Base-by-base conservation (phyloP, 345 rosid genomes). In the Moricandia arvensis region DNA sequence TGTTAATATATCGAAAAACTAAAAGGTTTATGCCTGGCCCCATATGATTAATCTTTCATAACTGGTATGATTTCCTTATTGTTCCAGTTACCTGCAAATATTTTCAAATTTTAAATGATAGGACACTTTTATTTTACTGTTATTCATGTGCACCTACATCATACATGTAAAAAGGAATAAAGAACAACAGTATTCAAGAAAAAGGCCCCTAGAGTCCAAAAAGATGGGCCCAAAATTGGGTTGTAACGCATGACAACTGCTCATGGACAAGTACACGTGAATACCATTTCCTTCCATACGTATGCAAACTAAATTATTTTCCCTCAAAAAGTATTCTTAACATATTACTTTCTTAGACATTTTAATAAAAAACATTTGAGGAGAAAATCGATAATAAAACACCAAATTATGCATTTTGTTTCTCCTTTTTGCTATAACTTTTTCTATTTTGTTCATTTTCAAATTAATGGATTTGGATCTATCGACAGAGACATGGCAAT, bases 181-280 rank as follows among this genome's bases (percentile, higher is more conserved):
- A 49, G 24, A 49, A 49, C 57, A 49, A 49, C 57, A 10, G 57
- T 49, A 49, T 49, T 49, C 27, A 34, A 34, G 62, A 49, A 60
- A 77, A 64, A 64, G 60, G 68, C 68, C 57, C 55, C 18, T 27
- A 77, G 35, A 66, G 17, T 59, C 72, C 31, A 64, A 77, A 12
- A 15, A 6, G 18, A 72, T 59, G 64, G 81, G 59, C 68, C 68
- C 73, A 59, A 66, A 26, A 30, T 72, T 26, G 49, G 73, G 81
- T 72, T 66, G 81, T 72, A 78, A 59, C 59, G 74, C 74, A 79
- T 73, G 70, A 67, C 70, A 67, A 66, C 76, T 72, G 16, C 24
- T 8, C 68, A 27, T 58, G 51, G 69, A 72, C 78, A 78, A 60
- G 35, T 72, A 78, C 81, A 78, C 81, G 81, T 73, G 78, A 73